Conservation (phyloP, 169 alveolate species). For the Plasmodium falciparum region DNA sequence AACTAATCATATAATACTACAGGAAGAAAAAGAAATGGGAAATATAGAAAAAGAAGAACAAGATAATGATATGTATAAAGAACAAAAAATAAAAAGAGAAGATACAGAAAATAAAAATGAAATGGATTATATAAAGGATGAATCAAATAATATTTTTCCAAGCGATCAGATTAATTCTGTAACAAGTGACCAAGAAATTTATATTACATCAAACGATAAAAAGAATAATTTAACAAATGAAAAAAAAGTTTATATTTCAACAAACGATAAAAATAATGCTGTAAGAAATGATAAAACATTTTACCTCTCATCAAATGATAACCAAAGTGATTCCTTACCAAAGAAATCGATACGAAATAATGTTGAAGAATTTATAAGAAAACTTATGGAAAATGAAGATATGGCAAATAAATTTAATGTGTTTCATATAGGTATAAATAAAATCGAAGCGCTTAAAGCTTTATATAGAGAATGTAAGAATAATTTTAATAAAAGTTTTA, state of each 20-base stretch:
- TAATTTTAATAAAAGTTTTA: slow-evolving; percentile 47
- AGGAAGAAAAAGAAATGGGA: background rate
- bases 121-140: slow-evolving; percentile 12
- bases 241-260: too few relatives aligned
- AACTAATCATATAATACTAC: background rate
- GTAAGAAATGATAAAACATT: too few relatives aligned
- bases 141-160: slow-evolving; percentile 20
- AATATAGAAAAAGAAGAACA: background rate
- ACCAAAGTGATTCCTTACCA: too few relatives aligned
- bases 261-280: too few relatives aligned
- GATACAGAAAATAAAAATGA: background rate
- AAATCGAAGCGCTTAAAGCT: slow-evolving; percentile 73
- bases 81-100: background rate
- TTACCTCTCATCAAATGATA: too few relatives aligned
- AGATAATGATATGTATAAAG: background rate
- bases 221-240: too few relatives aligned
- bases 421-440: slow-evolving; percentile 58
- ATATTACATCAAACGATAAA: too few relatives aligned
- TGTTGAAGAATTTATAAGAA: slow-evolving; percentile 12
- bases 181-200: too few relatives aligned
- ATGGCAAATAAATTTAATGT: slow-evolving; percentile 37
- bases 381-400: slow-evolving; percentile 68
- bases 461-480: slow-evolving; percentile 43
- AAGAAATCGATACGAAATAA: background rate
- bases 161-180: too few relatives aligned